phyloP scores from a whole-genome alignment of 345 rosid genomes.

The Gossypium turneri region DNA sequence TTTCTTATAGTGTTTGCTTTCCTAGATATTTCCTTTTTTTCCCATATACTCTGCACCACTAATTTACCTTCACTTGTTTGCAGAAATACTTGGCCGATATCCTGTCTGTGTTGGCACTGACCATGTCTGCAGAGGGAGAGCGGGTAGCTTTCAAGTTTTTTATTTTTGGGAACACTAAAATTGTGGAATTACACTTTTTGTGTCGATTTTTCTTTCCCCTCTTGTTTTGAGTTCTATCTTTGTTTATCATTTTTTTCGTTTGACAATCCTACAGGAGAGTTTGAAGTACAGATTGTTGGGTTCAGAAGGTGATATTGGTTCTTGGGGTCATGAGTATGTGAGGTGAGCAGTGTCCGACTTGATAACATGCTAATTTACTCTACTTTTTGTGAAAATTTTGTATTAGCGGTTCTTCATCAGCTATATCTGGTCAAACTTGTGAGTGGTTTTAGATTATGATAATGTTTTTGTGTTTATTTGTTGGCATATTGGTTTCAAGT shows the following conservation, averaged over 20 bases:
- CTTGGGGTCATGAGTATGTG: conserved; percentile 98
- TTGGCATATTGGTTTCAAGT: background rate
- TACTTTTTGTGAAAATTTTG: background rate
- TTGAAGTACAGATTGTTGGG: conserved; percentile 77
- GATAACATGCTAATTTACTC: background rate
- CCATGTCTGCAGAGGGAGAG: conserved; percentile 97
- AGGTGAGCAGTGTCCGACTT: conserved; percentile 35
- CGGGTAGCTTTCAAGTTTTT: conserved; percentile 49
- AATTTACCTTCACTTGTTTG: conserved; percentile 24
- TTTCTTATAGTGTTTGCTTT: background rate
- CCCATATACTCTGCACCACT: background rate
- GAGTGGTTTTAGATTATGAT: background rate
- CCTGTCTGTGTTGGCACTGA: conserved; percentile 83
- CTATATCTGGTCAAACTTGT: background rate
- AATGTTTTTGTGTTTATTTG: background rate
- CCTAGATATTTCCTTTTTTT: background rate
- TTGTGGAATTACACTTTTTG: background rate
- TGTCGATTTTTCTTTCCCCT: background rate
- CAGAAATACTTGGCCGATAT: conserved; percentile 87
- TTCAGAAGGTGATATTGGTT: conserved; percentile 87
- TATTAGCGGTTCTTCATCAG: background rate
- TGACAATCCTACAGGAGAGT: conserved; percentile 62
- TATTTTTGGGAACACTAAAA: background rate
- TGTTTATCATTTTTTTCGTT: background rate
- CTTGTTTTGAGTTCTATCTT: background rate